phyloP scores from a whole-genome alignment of 1,284 basidiomycete species.

The Mycocalia duriaeana region DNA sequence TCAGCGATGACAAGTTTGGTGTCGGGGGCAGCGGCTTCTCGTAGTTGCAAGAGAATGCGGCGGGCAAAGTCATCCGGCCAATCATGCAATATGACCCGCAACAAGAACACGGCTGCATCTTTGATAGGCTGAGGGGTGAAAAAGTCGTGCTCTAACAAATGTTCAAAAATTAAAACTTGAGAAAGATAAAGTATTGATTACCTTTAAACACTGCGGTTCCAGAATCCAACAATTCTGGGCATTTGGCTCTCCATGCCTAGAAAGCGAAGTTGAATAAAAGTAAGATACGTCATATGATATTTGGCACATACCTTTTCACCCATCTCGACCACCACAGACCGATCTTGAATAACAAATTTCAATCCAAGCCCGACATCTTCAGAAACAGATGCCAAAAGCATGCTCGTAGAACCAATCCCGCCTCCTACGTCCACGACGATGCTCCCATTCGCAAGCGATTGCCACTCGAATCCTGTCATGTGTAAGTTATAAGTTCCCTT shows the following conservation, averaged over 20 bases:
- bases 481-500: too few species aligned
- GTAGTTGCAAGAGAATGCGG: conserved; percentile 43
- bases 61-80: conserved; percentile 65
- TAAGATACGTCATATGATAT: background rate
- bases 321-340: conserved; percentile 56
- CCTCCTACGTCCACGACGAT: conserved; percentile 72
- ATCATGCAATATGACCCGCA: conserved; percentile 69
- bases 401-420: conserved; percentile 68
- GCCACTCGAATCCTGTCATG: conserved; percentile 58
- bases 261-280: conserved; percentile 2
- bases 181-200: conserved; percentile 15
- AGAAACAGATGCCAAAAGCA: conserved; percentile 56
- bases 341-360: conserved; percentile 67
- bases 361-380: conserved; percentile 30
- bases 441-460: conserved; percentile 46
- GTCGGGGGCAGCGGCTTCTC: conserved; percentile 43
- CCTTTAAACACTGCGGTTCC: conserved; percentile 57
- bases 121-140: conserved; percentile 56
- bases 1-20: conserved; percentile 66
- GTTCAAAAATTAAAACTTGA: conserved; percentile 1
- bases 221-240: conserved; percentile 54
- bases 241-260: conserved; percentile 59
- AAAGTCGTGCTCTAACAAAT: conserved; percentile 57
- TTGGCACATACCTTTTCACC: conserved; percentile 38
- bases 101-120: conserved; percentile 57